Conservation (phyloP, 306 rosid genomes). For the Oxytropis ochrocephala region DNA sequence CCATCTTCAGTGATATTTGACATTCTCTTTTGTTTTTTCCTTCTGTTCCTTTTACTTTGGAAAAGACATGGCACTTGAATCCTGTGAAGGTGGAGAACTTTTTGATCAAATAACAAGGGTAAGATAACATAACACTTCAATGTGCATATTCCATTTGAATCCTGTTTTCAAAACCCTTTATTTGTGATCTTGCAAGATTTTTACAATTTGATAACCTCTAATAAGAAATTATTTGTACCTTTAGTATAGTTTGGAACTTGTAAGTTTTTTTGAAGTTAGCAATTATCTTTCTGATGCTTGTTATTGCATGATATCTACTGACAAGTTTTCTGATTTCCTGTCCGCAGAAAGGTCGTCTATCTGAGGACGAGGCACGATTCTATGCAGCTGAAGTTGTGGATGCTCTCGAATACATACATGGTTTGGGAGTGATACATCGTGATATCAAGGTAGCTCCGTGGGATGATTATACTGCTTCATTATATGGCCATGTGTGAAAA, state of each 20-base stretch:
- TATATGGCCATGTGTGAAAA: constrained; percentile 20
- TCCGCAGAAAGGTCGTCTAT: constrained; percentile 79
- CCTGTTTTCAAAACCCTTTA: too few relatives aligned
- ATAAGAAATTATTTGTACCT: background rate
- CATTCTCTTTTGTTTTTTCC: constrained; percentile 14
- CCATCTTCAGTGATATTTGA: constrained; percentile 27
- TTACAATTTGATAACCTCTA: background rate
- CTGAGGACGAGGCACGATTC: constrained; percentile 85
- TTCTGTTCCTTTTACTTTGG: constrained; percentile 11
- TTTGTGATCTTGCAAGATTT: background rate
- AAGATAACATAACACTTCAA: constrained; percentile 30
- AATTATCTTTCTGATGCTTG: background rate
- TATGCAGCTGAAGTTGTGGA: constrained; percentile 98
- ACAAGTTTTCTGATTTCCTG: constrained; percentile 21
- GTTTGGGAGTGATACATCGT: constrained; percentile 92
- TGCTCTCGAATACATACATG: constrained; percentile 94
- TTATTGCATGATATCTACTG: constrained; percentile 15
- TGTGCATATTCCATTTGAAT: constrained; percentile 4
- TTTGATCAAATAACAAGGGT: constrained; percentile 99
- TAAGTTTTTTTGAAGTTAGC: background rate
- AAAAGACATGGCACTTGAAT: constrained; percentile 99
- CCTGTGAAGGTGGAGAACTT: constrained; percentile 99
- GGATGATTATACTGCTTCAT: constrained; percentile 21
- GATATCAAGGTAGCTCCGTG: constrained; percentile 80
- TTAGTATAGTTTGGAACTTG: background rate